Percentiles rank a stretch among this genome's conserved stretches.
phyloP scores from a whole-genome alignment of 177 flowering plant genomes.

The Vitis hybrid region DNA sequence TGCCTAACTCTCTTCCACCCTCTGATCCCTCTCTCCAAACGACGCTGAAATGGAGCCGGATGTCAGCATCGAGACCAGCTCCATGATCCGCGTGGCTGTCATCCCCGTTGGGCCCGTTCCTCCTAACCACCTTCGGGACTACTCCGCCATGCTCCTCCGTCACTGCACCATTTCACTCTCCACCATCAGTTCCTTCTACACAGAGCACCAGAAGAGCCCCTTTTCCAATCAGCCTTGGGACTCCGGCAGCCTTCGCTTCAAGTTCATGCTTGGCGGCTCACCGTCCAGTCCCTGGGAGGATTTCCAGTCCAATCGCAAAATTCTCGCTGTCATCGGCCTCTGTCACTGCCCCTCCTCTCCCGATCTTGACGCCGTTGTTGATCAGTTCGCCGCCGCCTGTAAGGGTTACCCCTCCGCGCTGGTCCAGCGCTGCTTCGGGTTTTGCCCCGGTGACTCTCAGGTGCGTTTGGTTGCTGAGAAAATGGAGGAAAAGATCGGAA shows the following conservation, averaged over 20 bases:
- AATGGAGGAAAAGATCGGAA: too few species aligned
- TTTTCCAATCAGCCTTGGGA: conserved; percentile 96
- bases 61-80: conserved; percentile 87
- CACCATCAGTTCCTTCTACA: conserved; percentile 88
- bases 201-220: conserved; percentile 97
- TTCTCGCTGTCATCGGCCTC: conserved; percentile 81
- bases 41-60: conserved; percentile 77
- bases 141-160: conserved; percentile 67
- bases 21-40: background rate
- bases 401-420: conserved; percentile 68
- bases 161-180: conserved; percentile 72
- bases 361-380: conserved; percentile 61
- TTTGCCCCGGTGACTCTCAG: conserved; percentile 86
- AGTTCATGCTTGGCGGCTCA: conserved; percentile 81
- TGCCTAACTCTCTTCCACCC: too few species aligned
- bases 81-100: conserved; percentile 86
- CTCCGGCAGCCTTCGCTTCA: conserved; percentile 77
- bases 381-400: conserved; percentile 52
- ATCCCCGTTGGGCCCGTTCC: conserved; percentile 79
- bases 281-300: conserved; percentile 96
- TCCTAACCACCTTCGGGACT: conserved; percentile 61
- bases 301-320: conserved; percentile 90
- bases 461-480: conserved; percentile 24
- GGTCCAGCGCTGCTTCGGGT: conserved; percentile 86
- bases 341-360: conserved; percentile 88